A percentile compares a stretch with the other conserved stretches of the same genome.
Conservation (phyloP, 2,329 filamentous ascomycete species). For the Hypomyces rosellus region DNA sequence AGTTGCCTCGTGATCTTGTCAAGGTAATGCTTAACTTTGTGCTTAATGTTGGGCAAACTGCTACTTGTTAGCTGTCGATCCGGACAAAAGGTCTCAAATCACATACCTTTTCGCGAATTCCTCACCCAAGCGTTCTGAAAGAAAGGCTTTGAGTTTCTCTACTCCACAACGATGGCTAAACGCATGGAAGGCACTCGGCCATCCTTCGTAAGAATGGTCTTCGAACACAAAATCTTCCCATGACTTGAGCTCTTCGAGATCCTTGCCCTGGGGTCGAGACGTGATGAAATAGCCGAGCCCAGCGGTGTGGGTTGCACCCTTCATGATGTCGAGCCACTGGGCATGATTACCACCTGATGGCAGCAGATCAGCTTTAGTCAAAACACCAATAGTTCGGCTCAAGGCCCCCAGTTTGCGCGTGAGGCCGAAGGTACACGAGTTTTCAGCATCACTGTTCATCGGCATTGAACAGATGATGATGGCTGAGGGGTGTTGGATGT, state of each 20-base stretch:
- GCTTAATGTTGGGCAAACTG: slow-evolving; percentile 47
- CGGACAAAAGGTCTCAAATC: neutral
- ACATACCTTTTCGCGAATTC: slow-evolving; percentile 47
- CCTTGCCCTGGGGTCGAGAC: slow-evolving; percentile 54
- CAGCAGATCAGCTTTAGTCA: slow-evolving; percentile 79
- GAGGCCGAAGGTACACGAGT: slow-evolving; percentile 62
- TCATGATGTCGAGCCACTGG: slow-evolving; percentile 60
- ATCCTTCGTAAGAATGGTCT: slow-evolving; percentile 30
- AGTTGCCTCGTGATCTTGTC: slow-evolving; percentile 50
- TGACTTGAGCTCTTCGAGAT: slow-evolving; percentile 44
- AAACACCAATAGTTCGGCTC: slow-evolving; percentile 61
- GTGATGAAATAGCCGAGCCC: slow-evolving; percentile 77
- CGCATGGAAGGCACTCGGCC: slow-evolving; percentile 42
- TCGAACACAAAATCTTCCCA: slow-evolving; percentile 51
- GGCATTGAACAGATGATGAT: slow-evolving; percentile 72
- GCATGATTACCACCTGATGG: slow-evolving; percentile 40
- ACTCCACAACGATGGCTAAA: slow-evolving; percentile 48
- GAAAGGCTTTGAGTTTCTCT: slow-evolving; percentile 43
- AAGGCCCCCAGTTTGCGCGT: slow-evolving; percentile 53
- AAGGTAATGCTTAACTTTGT: slow-evolving; percentile 46
- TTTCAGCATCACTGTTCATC: slow-evolving; percentile 73
- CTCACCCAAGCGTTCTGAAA: slow-evolving; percentile 47
- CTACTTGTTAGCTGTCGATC: neutral
- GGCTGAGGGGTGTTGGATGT: slow-evolving; percentile 62
- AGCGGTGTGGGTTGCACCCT: slow-evolving; percentile 53